Evolutionary conservation across 1,284 basidiomycete genomes (phyloP).

Genomic region (Trichosporon asahii): DNA sequence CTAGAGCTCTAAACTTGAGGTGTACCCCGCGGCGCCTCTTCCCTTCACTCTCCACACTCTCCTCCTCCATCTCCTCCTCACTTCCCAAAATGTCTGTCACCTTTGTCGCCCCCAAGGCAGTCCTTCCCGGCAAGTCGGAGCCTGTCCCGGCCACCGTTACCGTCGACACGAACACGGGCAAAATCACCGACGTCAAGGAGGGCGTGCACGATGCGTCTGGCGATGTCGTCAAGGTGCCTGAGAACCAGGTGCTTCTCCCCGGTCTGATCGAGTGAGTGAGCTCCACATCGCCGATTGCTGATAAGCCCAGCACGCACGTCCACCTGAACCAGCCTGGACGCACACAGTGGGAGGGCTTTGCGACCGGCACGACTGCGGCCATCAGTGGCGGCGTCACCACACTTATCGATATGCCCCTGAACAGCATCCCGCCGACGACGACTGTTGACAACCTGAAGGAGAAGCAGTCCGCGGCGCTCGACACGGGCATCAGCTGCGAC

Average conservation of each 20-base stretch:
- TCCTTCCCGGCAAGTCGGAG: slow-evolving; percentile 58
- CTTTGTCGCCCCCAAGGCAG: slow-evolving; percentile 51
- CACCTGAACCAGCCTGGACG: slow-evolving; percentile 86
- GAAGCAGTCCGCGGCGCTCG: slow-evolving; percentile 65
- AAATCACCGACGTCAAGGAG: slow-evolving; percentile 60
- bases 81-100: slow-evolving; percentile 13
- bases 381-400: slow-evolving; percentile 86
- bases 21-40: slow-evolving; percentile 1
- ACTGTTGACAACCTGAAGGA: slow-evolving; percentile 67
- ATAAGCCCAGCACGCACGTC: slow-evolving; percentile 69
- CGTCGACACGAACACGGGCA: slow-evolving; percentile 62
- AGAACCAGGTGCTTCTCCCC: slow-evolving; percentile 62
- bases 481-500: slow-evolving; percentile 60
- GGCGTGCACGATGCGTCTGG: slow-evolving; percentile 21
- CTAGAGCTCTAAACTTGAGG: not conserved
- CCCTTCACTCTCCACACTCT: not conserved
- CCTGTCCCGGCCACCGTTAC: slow-evolving; percentile 62
- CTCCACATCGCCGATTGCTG: not conserved
- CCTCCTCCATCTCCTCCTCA: not conserved
- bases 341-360: slow-evolving; percentile 83
- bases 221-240: slow-evolving; percentile 43
- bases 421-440: slow-evolving; percentile 90
- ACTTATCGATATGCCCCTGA: slow-evolving; percentile 91
- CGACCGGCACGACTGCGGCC: slow-evolving; percentile 81
- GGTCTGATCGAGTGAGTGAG: slow-evolving; percentile 74